phyloP scores from a whole-genome alignment of 2,329 filamentous ascomycete genomes.

The Clonostachys chloroleuca region DNA sequence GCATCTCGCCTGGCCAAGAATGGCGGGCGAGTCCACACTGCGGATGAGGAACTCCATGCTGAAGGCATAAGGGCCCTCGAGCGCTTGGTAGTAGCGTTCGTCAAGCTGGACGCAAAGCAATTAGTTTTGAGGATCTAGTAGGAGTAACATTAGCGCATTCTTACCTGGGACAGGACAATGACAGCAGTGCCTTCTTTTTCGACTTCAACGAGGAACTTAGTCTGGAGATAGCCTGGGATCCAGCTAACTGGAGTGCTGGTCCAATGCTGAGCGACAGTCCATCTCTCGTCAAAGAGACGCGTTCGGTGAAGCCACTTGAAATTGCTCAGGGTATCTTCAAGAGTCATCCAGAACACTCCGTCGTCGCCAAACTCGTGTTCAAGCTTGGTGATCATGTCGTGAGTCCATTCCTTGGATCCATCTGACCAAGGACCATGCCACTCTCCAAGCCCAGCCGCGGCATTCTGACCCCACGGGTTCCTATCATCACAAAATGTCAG shows the following conservation, averaged over 20 bases:
- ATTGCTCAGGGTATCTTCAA: constrained; percentile 35
- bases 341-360: constrained; percentile 47
- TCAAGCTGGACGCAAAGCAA: constrained; percentile 27
- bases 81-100: constrained; percentile 35
- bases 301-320: constrained; percentile 39
- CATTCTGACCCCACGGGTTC: constrained; percentile 66
- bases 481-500: constrained; percentile 23
- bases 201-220: constrained; percentile 35
- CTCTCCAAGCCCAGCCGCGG: constrained; percentile 38
- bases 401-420: constrained; percentile 69
- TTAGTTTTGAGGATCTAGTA: not conserved
- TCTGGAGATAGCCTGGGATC: constrained; percentile 37
- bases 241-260: constrained; percentile 34
- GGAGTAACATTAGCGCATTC: not conserved
- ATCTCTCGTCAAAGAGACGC: constrained; percentile 37
- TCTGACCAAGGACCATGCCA: constrained; percentile 73
- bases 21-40: constrained; percentile 7
- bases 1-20: constrained; percentile 1
- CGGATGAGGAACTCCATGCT: constrained; percentile 36
- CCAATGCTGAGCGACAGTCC: constrained; percentile 40
- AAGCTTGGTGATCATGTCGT: constrained; percentile 65
- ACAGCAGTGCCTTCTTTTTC: constrained; percentile 34
- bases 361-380: constrained; percentile 66
- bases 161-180: constrained; percentile 34
- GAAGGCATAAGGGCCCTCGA: constrained; percentile 38